Evolutionary conservation across 164 flowering plant genomes (phyloP), one percentile per base, ranked within the genome.

Genomic region (Protea cynaroides): DNA sequence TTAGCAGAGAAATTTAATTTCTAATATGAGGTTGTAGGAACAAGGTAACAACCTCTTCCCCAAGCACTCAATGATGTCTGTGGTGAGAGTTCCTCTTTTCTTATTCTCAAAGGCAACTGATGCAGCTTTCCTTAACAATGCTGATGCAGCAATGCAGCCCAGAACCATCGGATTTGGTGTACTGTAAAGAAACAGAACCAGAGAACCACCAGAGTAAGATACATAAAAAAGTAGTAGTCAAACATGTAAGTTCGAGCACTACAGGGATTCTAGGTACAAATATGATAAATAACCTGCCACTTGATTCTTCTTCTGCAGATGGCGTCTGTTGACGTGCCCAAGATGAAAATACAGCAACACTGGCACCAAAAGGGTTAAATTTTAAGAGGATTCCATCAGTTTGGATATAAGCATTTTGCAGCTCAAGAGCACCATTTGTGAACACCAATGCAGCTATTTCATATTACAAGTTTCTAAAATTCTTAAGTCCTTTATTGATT

Each of bases 141-240:
- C 83, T 29, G 96, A 87, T 29, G 86, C 98, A 65, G 99, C 92
- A 67, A 92, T 83, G 83, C 92, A 80, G 12, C 98, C 98, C 84
- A 84, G 69, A 19, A 90, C 66, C 43, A 89, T 78, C 0, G 98
- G 96, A 68, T 86, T 95, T 55, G 44, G 60, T 12, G 65, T 61
- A 25, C 85, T 80, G 59, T 24, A 58, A 47, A 51, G 63, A 55
- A 44, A 51, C 61, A 25, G 17, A 40, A 18, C 19, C 52, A 49
- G 52, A 49, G 19, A 15, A 21, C 22, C 38, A 55, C 23, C 18
- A 64, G 36, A 58, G 63, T 56, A 17, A 18, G 22, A 56, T 55
- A 25, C 47, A 25, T 12, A 10, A 25, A 51, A 19, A 36, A 37
- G 53, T 44, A 22, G 14, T 54, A 18, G 49, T 37, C 38, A 47